Conservation (phyloP, 2,329 filamentous ascomycete species). For the Pestalotiopsis sp. region DNA sequence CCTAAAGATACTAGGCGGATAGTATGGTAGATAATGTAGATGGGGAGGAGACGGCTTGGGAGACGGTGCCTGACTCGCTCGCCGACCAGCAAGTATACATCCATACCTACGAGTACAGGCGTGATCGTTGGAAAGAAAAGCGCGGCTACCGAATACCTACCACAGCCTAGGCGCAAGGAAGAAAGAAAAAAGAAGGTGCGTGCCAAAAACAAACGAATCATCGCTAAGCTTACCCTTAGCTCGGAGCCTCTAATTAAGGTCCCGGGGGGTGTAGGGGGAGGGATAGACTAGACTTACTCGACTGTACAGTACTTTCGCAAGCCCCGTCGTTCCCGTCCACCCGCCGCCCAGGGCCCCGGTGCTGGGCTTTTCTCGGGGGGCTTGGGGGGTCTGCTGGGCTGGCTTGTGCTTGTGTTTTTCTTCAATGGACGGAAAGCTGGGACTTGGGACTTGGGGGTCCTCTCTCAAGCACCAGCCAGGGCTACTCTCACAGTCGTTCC, state of each 20-base stretch:
- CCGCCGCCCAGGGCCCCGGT: conserved; percentile 1
- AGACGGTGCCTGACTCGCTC: background rate
- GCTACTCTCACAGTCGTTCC: background rate
- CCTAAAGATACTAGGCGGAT: background rate
- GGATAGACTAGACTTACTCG: too few species aligned
- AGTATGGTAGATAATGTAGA: background rate
- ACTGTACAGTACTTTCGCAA: conserved; percentile 9
- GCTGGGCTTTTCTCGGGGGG: too few species aligned
- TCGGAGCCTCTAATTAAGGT: background rate
- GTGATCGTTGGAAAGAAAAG: background rate
- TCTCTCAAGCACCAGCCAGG: background rate
- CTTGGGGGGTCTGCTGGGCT: too few species aligned
- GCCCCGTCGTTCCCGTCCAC: conserved; percentile 11
- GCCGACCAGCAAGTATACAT: background rate
- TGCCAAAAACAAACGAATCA: background rate
- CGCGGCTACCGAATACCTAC: background rate
- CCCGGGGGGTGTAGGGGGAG: background rate
- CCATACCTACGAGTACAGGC: too few species aligned
- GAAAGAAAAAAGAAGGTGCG: background rate
- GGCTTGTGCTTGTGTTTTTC: background rate
- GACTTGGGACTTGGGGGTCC: too few species aligned
- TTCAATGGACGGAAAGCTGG: background rate
- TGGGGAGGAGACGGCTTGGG: background rate
- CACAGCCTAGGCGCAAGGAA: background rate
- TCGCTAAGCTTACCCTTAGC: background rate